Base-by-base conservation (phyloP, 139 green algal genomes). In the Chlorella ohadii region DNA sequence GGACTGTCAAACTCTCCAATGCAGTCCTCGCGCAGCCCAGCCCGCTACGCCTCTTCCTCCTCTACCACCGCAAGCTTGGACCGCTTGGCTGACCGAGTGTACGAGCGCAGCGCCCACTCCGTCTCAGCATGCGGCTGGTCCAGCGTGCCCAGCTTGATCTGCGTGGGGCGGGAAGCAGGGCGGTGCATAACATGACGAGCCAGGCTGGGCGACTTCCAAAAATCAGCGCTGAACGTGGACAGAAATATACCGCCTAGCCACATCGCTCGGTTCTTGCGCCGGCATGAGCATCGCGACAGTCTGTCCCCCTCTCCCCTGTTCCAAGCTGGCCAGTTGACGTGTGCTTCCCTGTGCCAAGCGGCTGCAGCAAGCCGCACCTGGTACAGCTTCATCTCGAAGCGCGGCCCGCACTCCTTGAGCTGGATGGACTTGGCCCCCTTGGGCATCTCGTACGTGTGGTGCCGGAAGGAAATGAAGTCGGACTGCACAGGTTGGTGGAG, bases 401-500 rank as follows among this genome's bases (percentile, higher is more conserved):
- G 90, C 0, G 91, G 91, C 15, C 89, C 89, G 51, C 83, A 91
- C 90, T 98, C 96, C 66, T 90, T 97, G 28, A 98, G 84, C 65
- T 93, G 87, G 1, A 97, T 78, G 56, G 78, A 93, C 73, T 94
- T 93, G 12, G 88, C 82, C 7, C 96, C 95, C 70, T 92, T 93
- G 55, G 95, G 95, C 90, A 92, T 92, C 5, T 86, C 82, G 86
- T 97, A 98, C 9, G 91, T 94, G 90, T 99, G 95, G 89, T 99
- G 96, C 41, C 96, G 85, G 85, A 99, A 98, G 39, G 91, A 97
- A 44, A 99, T 95, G 87, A 92, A 98, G 88, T 99, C 97, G 4
- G 84, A 88, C 38, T 93, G 86, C 67, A 79, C 3, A 25, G 11
- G 31, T 51, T 51, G 33, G 9, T 51, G 31, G 17, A 3, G 64